Base-by-base conservation (phyloP, 164 flowering plant species). In the Vitis amurensis region DNA sequence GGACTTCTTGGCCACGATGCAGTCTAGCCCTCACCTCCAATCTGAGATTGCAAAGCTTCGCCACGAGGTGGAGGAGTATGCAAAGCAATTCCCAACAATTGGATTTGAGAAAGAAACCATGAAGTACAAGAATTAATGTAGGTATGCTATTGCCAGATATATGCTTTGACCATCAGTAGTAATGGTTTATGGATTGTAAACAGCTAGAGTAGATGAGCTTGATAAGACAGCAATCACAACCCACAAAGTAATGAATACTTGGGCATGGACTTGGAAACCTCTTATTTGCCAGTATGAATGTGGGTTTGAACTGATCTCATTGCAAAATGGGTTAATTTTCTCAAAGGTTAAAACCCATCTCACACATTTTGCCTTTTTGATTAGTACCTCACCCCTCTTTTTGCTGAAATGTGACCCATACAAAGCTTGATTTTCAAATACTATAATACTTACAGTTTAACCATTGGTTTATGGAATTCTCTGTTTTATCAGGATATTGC, bases 41-140 rank as follows among this genome's bases (percentile, higher is more conserved):
- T 87, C 97, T 52, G 98, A 90, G 79, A 80, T 88, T 67, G 68
- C 84, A 52, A 88, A 91, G 69, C 85, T 95, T 17, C 87, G 90
- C n/a, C 76, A 72, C 4, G 86, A 87, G 16, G 98, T 95, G 44
- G 98, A 92, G 87, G 95, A 88, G 73, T 95, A 81, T 68, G 98
- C 97, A 11, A 95, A 93, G 68, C 94, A 91, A 72, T 95, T 95
- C 76, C 97, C 97, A 2, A 95, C 99, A 31, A 87, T 95, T 75
- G 99, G 99, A 49, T 95, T 95, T 76, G 90, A 91, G 68, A 95
- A 93, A 63, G 93, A 83, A 71, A 88, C 94, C 44, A 91, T 95
- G 99, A 91, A 91, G 71, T 93, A 91, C 88, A 91, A 89, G 81
- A 76, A 91, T 65, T 91, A 81, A 89, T 50, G 64, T 63, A 76